Percentiles rank a stretch among this genome's conserved stretches.
These are phyloP conservation scores for Manihot esculenta DNA, from an alignment of 441 rosid species.

Conservation along the genomic window DNA sequence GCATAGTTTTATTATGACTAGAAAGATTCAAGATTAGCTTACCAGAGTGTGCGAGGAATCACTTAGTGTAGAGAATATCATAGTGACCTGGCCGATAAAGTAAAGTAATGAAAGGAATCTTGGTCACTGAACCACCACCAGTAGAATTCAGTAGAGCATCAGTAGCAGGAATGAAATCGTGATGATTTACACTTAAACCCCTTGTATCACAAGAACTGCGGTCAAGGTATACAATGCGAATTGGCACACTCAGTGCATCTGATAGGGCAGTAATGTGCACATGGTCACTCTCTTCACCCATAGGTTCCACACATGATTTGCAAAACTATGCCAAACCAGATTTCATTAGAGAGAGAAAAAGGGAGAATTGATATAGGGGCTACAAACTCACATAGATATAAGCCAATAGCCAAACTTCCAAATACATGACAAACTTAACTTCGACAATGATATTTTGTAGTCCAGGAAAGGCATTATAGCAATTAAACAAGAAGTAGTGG, in stretches of 20 bases:
- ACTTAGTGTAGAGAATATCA: constrained; percentile 89
- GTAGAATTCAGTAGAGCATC: constrained; percentile 33
- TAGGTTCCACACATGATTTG: constrained; percentile 97
- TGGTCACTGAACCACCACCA: constrained; percentile 30
- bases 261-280: constrained; percentile 87
- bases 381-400: background rate
- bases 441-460: background rate
- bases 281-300: constrained; percentile 99
- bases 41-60: constrained; percentile 34
- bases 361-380: background rate
- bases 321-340: constrained; percentile 66
- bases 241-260: constrained; percentile 88
- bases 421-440: background rate
- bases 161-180: constrained; percentile 73
- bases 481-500: background rate
- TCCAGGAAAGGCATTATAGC: background rate
- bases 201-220: constrained; percentile 84
- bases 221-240: constrained; percentile 89
- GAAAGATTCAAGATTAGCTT: constrained; percentile 18
- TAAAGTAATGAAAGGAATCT: constrained; percentile 70
- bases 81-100: constrained; percentile 98
- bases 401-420: background rate
- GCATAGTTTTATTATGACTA: background rate
- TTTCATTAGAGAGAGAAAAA: constrained; percentile 8
- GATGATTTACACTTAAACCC: constrained; percentile 81